Evolutionary conservation across 805 yeast species (phyloP), one percentile per base, ranked within the genome.

Genomic region (Scheffersomyces ergatensis): DNA sequence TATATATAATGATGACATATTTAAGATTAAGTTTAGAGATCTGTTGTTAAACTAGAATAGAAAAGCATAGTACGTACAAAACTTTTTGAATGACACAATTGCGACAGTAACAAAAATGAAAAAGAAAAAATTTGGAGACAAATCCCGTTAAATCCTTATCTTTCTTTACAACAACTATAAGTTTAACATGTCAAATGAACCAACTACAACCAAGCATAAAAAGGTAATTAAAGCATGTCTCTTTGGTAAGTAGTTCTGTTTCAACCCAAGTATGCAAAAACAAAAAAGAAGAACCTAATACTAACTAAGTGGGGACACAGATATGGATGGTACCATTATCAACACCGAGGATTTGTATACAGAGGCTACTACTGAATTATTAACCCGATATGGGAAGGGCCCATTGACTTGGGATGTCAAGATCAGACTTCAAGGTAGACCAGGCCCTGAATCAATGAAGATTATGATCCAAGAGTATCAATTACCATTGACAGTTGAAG

Each of bases 271-370:
- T n/a, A n/a, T n/a, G n/a, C n/a, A n/a, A n/a, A n/a, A n/a, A n/a
- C n/a, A n/a, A n/a, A n/a, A n/a, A n/a, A n/a, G n/a, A n/a, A n/a
- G n/a, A n/a, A n/a, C n/a, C n/a, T n/a, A n/a, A n/a, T 21, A 21
- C 24, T 16, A 15, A 14, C 14, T 34, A n/a, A n/a, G n/a, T n/a
- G n/a, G n/a, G n/a, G n/a, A n/a, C 13, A 18, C 35, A 70, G 96
- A 88, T 72, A 87, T 93, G 98, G 99, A 93, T 60, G 99, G 99
- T 1, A 77, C 95, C 18, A 71, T 93, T 47, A 77, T 93, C 57
- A 88, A 90, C 66, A 86, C 97, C 3, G 99, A 93, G 63, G 95
- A 87, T 49, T 72, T 90, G 40, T 93, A 93, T 62, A 92, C 99
- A 1, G 79, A 80, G 42, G 85, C 87, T 2, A 70, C 87, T 24